Evolutionary conservation across 345 rosid species (phyloP).

Genomic region (Eucalyptus marginata): DNA sequence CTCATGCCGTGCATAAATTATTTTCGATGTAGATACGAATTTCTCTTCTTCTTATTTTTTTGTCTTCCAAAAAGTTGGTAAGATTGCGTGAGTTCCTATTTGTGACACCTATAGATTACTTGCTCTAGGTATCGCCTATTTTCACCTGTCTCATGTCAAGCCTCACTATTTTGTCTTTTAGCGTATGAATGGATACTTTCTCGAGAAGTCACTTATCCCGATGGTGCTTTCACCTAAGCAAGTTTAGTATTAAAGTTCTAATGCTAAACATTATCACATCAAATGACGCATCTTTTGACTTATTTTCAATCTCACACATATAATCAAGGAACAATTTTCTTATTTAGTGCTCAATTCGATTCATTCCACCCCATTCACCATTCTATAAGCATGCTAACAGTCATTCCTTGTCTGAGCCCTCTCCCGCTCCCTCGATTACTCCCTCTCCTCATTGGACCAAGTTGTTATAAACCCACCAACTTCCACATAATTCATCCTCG

Average conservation of each 20-base stretch:
- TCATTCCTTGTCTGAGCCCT: neutral
- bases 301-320: neutral
- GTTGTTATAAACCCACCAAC: neutral
- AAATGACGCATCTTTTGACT: fast-evolving
- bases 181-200: fast-evolving
- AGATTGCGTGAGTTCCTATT: too few relatives aligned
- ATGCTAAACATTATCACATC: fast-evolving
- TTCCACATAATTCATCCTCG: fast-evolving
- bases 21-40: too few relatives aligned
- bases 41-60: neutral
- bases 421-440: too few relatives aligned
- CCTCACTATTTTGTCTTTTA: neutral
- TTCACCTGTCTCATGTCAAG: fast-evolving
- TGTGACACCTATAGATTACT: neutral
- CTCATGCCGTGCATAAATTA: neutral
- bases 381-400: fast-evolving
- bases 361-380: neutral
- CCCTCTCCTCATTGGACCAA: fast-evolving
- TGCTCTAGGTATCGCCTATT: fast-evolving
- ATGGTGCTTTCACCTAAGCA: fast-evolving
- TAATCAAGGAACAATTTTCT: fast-evolving
- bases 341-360: neutral
- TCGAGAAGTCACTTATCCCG: fast-evolving
- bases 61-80: neutral
- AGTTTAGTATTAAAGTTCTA: fast-evolving